phyloP scores from a whole-genome alignment of 31 red algal species.

The Odonthalia washingtoniensis region DNA sequence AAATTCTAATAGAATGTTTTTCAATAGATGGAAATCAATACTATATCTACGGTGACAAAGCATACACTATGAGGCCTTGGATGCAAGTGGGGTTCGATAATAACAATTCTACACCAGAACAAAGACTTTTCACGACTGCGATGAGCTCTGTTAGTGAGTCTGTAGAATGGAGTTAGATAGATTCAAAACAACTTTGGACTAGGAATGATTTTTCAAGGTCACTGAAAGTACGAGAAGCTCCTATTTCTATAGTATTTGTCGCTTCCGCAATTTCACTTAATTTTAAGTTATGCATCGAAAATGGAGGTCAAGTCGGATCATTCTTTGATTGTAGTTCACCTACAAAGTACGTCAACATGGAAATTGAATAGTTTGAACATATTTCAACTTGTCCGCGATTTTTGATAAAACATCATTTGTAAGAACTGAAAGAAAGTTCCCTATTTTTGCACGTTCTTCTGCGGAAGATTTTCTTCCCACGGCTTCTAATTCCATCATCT shows the following conservation, averaged over 20 bases:
- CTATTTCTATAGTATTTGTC: background rate
- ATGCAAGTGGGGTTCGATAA: slow-evolving; percentile 5
- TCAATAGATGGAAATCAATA: slow-evolving; percentile 15
- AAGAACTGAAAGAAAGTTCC: no score
- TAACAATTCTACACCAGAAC: background rate
- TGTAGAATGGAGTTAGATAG: slow-evolving; percentile 47
- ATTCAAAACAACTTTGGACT: slow-evolving; percentile 9
- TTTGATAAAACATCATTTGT: no score
- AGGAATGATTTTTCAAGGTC: background rate
- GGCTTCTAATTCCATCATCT: no score
- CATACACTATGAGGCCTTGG: slow-evolving; percentile 34
- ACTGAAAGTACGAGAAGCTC: slow-evolving; percentile 7
- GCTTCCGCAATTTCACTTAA: slow-evolving; percentile 7
- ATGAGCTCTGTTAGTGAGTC: slow-evolving; percentile 29
- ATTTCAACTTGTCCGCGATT: no score
- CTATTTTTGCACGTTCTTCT: no score
- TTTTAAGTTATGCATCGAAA: slow-evolving; percentile 9
- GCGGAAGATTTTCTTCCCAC: no score
- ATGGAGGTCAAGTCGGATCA: slow-evolving; percentile 14
- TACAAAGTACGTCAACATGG: no score
- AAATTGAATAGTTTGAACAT: no score
- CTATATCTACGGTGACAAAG: slow-evolving; percentile 39
- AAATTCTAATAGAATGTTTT: background rate
- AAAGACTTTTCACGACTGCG: background rate
- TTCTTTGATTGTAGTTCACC: slow-evolving; percentile 14